Base-by-base conservation (phyloP, 306 rosid species). In the Neltuma alba region DNA sequence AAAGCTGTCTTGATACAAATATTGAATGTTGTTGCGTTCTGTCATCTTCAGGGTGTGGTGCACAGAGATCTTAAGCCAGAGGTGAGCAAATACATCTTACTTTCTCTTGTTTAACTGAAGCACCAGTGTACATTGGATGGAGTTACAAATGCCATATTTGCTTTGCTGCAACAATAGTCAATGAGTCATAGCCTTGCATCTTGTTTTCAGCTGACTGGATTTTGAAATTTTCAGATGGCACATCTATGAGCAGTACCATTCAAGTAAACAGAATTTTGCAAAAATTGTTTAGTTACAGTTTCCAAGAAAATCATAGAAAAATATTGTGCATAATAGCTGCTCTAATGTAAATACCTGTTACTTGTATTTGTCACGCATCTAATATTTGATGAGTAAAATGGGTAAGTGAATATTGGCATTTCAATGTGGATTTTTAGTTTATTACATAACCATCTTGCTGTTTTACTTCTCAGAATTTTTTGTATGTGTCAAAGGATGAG, bases 41-140 rank as follows among this genome's bases (percentile, higher is more conserved):
- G 88, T 80, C 95, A 91, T 85, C 92, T 91, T 85, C 95, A 91
- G 86, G 95, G 95, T 6, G 91, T 91, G 76, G 95, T 91, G 76
- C 95, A 91, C 76, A 87, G 95, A 20, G 95, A 91, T 87, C 95
- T 91, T 77, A 91, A 91, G 83, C 95, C 95, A 31, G 95, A 91
- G 95, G 95, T 90, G 71, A 42, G 50, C 31, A 37, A n/a, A 66
- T 79, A 40, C 45, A 69, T 62, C 48, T 69, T 27, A 36, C 52
- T 67, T 72, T 23, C 61, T 33, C 41, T 62, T 18, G 12, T 62
- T 9, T 72, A 25, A 44, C 18, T 44, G 54, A 60, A 71, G 33
- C 76, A 70, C 57, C 47, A 78, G 25, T 67, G 52, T 44, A 3
- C 31, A 18, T 38, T 11, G 72, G 10, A 67, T 23, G 34, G 18